phyloP scores from a whole-genome alignment of 176 grass and related monocot genomes.

The Aegilops sharonensis region DNA sequence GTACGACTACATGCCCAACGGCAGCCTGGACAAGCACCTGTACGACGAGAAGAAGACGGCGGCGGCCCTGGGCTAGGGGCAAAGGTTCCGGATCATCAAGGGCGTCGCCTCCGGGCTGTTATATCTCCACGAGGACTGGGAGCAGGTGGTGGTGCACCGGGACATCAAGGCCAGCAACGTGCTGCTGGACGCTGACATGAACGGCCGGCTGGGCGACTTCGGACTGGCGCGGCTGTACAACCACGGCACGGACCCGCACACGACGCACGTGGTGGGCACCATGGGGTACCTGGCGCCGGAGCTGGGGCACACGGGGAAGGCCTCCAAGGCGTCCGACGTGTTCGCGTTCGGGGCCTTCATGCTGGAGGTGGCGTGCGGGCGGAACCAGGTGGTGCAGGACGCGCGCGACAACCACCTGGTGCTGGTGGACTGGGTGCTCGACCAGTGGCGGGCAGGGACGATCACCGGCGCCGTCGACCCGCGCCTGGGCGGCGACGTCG shows the following conservation, averaged over 20 bases:
- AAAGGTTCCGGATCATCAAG: conserved; percentile 46
- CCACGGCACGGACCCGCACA: conserved; percentile 60
- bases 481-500: conserved; percentile 33
- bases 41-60: conserved; percentile 14
- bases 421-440: conserved; percentile 58
- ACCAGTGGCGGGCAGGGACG: conserved; percentile 35
- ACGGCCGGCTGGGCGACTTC: conserved; percentile 53
- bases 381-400: conserved; percentile 48
- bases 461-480: conserved; percentile 35
- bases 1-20: conserved; percentile 60
- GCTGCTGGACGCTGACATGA: conserved; percentile 66
- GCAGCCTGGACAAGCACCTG: conserved; percentile 64
- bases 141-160: conserved; percentile 82
- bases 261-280: conserved; percentile 63
- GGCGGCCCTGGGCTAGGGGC: conserved; percentile 26
- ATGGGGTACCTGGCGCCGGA: conserved; percentile 67
- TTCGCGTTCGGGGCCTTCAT: conserved; percentile 54
- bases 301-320: conserved; percentile 49
- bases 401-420: conserved; percentile 39
- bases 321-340: conserved; percentile 57
- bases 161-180: conserved; percentile 94
- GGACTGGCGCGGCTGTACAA: conserved; percentile 69
- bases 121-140: conserved; percentile 89
- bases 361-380: conserved; percentile 62
- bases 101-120: conserved; percentile 60